Base-by-base conservation (phyloP, 1,284 basidiomycete species). In the Papiliotrema nemorosa region DNA sequence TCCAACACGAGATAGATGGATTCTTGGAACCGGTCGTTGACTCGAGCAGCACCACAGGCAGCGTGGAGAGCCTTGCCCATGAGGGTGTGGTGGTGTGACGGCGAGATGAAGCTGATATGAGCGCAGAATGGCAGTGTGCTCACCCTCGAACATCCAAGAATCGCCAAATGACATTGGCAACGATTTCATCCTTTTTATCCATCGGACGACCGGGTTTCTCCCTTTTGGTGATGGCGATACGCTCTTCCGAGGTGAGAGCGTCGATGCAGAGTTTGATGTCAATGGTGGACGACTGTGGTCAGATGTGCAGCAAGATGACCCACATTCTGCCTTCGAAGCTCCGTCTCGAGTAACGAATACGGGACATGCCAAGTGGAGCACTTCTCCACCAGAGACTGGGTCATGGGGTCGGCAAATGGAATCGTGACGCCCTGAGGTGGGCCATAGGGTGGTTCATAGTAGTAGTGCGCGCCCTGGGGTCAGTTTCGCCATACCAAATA, bases 11-110 rank as follows among this genome's bases (percentile, higher is more conserved):
- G 76, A 74, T 94, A 94, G 3, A 98, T 78, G 5, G 96, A 84
- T 75, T 98, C 96, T 74, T 98, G 94, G 78, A 98, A 92, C 76
- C 96, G 97, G 79, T 99, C 94, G 72, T 94, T 97, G 59, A 97
- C 78, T 39, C 88, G 83, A 3, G 87, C 82, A 26, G 79, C 78
- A 59, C 83, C 81, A 64, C 93, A 79, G 2, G 90, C 90, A 27
- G 81, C 81, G 70, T 88, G 84, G 81, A 97, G 87, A 2, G 94
- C 93, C 50, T 90, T 84, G 44, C 92, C 94, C 63, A 97, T 78
- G 25, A 87, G 80, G 2, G 90, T 90, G 68, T 97, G 94, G 36
- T 82, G 85, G 75, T 98, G 94, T 14, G 86, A 75, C 13, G 77
- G 82, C 70, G 87, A 90, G 65, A 97, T 80, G 79, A 97, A 96